These are phyloP conservation scores for Cryptococcus hybrid DNA, from an alignment of 1,284 basidiomycete species.

Conservation along the genomic window DNA sequence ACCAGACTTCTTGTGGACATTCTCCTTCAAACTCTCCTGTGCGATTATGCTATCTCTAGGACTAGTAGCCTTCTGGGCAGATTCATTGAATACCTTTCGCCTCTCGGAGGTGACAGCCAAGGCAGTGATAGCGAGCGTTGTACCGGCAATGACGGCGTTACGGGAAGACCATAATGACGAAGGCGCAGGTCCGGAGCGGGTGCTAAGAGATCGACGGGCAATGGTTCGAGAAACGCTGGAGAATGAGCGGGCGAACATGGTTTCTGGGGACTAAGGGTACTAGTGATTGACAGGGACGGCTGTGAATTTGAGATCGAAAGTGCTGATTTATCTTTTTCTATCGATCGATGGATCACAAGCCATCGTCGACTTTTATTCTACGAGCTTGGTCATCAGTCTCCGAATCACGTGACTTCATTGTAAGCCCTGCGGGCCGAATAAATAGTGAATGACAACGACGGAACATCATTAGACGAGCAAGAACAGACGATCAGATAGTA, in stretches of 20 bases:
- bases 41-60: constrained; percentile 17
- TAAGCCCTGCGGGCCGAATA: no score
- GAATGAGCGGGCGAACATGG: constrained; percentile 8
- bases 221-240: constrained; percentile 7
- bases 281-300: no score
- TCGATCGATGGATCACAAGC: no score
- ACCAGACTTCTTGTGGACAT: constrained; percentile 15
- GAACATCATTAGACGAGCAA: no score
- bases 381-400: no score
- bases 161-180: constrained; percentile 4
- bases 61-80: not conserved
- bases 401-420: no score
- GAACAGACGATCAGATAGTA: no score
- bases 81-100: constrained; percentile 11
- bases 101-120: constrained; percentile 11
- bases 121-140: constrained; percentile 10
- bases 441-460: no score
- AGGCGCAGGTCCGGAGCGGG: constrained; percentile 1
- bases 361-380: no score
- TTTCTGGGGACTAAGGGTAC: not conserved
- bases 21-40: constrained; percentile 21
- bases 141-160: constrained; percentile 9
- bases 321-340: no score
- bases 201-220: constrained; percentile 1
- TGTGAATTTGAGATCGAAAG: no score